Conservation (phyloP, 176 grass and related monocot species). For the Olyra latifolia region DNA sequence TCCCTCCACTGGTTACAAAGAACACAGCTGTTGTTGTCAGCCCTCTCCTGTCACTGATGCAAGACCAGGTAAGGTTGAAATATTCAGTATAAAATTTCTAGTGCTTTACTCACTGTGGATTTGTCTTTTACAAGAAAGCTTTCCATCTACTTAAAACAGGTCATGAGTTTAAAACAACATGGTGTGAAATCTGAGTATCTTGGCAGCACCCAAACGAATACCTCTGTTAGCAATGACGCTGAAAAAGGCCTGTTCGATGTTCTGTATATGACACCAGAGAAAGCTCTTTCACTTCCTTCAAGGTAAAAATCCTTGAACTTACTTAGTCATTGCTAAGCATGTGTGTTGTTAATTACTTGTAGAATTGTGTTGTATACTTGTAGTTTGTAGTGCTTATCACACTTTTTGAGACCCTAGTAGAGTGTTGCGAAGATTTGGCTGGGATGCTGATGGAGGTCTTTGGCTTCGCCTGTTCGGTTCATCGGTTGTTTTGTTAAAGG, state of each 20-base stretch:
- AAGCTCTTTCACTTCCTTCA: constrained; percentile 69
- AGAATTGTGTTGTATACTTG: background rate
- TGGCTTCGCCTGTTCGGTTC: too few species aligned
- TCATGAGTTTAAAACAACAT: constrained; percentile 81
- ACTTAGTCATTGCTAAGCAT: too few species aligned
- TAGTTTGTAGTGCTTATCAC: background rate
- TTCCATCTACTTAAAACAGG: constrained; percentile 58
- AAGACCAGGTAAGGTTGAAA: constrained; percentile 67
- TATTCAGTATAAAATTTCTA: background rate
- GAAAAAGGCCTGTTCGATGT: constrained; percentile 76
- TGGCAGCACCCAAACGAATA: constrained; percentile 76
- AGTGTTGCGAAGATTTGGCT: background rate
- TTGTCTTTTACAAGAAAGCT: constrained; percentile 5
- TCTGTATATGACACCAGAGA: constrained; percentile 93
- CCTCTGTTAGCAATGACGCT: constrained; percentile 43
- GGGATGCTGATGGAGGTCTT: too few species aligned
- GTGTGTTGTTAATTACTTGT: too few species aligned
- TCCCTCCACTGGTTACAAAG: constrained; percentile 70
- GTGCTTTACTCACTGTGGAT: constrained; percentile 1
- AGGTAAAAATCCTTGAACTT: constrained; percentile 61
- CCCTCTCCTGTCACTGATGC: constrained; percentile 89
- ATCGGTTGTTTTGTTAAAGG: too few species aligned
- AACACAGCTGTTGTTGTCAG: constrained; percentile 85
- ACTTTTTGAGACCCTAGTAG: background rate
- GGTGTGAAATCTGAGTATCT: constrained; percentile 86